Evolutionary conservation across 257 asterid species (phyloP).

Genomic region (Solanum peruvianum): DNA sequence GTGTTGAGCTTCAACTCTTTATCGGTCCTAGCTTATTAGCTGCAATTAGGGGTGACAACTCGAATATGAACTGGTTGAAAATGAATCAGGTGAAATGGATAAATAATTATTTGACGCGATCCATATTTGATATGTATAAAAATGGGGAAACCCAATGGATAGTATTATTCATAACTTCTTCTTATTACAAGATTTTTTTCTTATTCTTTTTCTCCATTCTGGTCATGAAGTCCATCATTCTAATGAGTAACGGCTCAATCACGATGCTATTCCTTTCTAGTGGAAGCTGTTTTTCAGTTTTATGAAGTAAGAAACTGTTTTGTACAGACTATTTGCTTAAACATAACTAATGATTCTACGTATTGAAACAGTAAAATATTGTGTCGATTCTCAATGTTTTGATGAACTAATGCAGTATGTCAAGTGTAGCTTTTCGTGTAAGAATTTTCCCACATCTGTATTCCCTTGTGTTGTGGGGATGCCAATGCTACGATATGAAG

Average conservation of each 20-base stretch:
- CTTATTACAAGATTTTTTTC: too few relatives aligned
- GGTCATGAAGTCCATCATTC: background rate
- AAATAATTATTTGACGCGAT: background rate
- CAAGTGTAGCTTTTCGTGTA: conserved; percentile 88
- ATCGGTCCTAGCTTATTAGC: background rate
- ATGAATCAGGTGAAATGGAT: background rate
- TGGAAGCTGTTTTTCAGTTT: background rate
- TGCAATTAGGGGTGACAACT: background rate
- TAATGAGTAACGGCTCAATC: background rate
- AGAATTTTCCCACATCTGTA: conserved; percentile 88
- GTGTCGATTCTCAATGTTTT: background rate
- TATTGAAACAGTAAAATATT: too few relatives aligned
- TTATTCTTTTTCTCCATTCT: background rate
- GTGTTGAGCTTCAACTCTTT: background rate
- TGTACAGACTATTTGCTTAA: background rate
- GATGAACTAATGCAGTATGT: conserved; percentile 65
- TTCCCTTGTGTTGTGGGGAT: conserved; percentile 94
- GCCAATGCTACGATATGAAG: conserved; percentile 94
- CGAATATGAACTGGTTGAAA: background rate
- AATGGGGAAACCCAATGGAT: background rate
- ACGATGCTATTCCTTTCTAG: background rate
- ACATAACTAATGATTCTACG: too few relatives aligned
- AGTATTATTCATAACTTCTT: too few relatives aligned
- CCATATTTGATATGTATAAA: background rate
- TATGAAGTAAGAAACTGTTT: background rate